These are phyloP conservation scores for Vicia faba DNA, from an alignment of 306 rosid species.

Conservation along the genomic window DNA sequence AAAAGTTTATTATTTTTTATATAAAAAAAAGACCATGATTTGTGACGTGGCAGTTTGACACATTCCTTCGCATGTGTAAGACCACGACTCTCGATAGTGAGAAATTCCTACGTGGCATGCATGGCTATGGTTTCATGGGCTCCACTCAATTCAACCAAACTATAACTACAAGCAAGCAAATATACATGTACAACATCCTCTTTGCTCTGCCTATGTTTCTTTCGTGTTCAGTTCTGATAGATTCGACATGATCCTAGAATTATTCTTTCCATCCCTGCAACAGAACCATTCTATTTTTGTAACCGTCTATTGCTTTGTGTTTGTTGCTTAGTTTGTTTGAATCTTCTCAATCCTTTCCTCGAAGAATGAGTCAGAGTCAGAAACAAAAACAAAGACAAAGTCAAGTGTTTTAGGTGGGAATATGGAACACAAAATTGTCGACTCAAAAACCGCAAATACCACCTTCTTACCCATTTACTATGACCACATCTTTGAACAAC, in stretches of 20 bases:
- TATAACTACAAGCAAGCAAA: background rate
- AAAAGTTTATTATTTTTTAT: background rate
- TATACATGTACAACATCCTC: background rate
- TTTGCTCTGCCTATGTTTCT: background rate
- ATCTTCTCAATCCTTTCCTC: constrained; percentile 37
- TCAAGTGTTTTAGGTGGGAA: constrained; percentile 84
- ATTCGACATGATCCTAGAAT: background rate
- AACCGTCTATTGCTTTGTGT: constrained; percentile 29
- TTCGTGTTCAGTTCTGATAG: background rate
- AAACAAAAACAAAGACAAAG: constrained; percentile 39
- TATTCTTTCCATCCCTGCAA: background rate
- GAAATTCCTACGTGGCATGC: constrained; percentile 31
- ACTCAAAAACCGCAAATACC: constrained; percentile 39
- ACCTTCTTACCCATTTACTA: background rate
- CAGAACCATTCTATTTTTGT: constrained; percentile 10
- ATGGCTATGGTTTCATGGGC: constrained; percentile 18
- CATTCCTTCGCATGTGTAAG: constrained; percentile 33
- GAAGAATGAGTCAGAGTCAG: constrained; percentile 40
- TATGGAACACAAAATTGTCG: constrained; percentile 29
- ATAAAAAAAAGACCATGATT: background rate
- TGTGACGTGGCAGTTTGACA: constrained; percentile 64
- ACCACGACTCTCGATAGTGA: constrained; percentile 35
- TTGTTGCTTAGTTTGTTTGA: constrained; percentile 38
- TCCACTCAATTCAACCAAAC: constrained; percentile 28
- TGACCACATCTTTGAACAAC: background rate